Percentiles rank a stretch among this genome's conserved stretches.
phyloP scores from a whole-genome alignment of 2,329 filamentous ascomycete species.

The Gaeumannomyces sp. region DNA sequence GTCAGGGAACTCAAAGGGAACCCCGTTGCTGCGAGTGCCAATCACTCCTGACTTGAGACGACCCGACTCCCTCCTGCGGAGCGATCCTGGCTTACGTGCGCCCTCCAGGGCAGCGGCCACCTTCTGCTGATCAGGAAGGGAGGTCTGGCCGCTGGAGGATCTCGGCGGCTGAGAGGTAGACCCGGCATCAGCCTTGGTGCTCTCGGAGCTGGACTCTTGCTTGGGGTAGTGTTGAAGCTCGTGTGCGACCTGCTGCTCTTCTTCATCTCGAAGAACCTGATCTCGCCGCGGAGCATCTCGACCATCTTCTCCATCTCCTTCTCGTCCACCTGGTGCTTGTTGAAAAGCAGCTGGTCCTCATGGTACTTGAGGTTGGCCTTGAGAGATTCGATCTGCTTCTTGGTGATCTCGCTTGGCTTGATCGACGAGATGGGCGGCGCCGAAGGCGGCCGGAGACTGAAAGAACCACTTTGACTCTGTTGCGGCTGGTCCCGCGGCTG shows the following conservation, averaged over 20 bases:
- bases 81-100: constrained; percentile 12
- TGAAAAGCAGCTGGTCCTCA: constrained; percentile 54
- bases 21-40: constrained; percentile 16
- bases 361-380: constrained; percentile 47
- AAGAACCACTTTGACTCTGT: background rate
- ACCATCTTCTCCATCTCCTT: constrained; percentile 43
- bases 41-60: constrained; percentile 14
- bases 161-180: constrained; percentile 1
- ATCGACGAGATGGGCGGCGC: constrained; percentile 51
- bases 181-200: background rate
- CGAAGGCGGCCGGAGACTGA: constrained; percentile 20
- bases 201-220: constrained; percentile 20
- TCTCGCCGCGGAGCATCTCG: constrained; percentile 28
- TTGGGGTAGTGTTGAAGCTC: constrained; percentile 39
- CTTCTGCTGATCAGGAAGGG: constrained; percentile 7
- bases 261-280: constrained; percentile 38
- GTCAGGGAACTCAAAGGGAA: constrained; percentile 21
- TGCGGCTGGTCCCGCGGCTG: constrained; percentile 10
- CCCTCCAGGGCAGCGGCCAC: constrained; percentile 10
- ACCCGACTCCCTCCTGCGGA: constrained; percentile 14
- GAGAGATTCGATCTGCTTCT: constrained; percentile 48
- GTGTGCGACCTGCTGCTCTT: constrained; percentile 37
- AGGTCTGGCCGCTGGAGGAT: background rate
- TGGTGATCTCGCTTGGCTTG: constrained; percentile 54
- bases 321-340: constrained; percentile 57